These are phyloP conservation scores for Tieghemostelium lacteum DNA, from an alignment of 78 protist species.

Conservation along the genomic window DNA sequence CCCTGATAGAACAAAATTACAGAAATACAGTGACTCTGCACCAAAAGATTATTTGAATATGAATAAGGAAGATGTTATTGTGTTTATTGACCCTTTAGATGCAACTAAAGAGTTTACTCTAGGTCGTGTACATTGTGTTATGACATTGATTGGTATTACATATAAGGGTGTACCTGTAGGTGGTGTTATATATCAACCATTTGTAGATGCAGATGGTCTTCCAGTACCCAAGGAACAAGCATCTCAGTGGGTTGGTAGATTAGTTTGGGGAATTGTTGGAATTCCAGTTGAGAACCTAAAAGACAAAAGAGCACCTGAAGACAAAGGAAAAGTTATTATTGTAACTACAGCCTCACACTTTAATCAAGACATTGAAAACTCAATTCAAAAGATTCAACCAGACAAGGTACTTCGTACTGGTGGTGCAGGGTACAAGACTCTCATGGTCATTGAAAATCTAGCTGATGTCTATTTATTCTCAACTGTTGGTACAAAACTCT, in stretches of 20 bases:
- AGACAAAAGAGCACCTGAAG: slow-evolving; percentile 60
- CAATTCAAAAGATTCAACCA: slow-evolving; percentile 26
- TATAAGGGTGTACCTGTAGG: slow-evolving; percentile 52
- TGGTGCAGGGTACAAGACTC: slow-evolving; percentile 80
- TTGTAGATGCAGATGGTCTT: slow-evolving; percentile 33
- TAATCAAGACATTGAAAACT: slow-evolving; percentile 14
- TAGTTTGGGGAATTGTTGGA: slow-evolving; percentile 45
- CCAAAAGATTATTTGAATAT: neutral
- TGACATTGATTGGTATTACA: slow-evolving; percentile 77
- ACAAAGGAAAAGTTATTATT: slow-evolving; percentile 22
- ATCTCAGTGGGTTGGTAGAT: slow-evolving; percentile 42
- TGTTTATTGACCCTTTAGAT: slow-evolving; percentile 80
- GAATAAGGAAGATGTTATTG: slow-evolving; percentile 23
- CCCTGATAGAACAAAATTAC: neutral
- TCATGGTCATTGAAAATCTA: slow-evolving; percentile 66
- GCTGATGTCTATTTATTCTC: slow-evolving; percentile 83
- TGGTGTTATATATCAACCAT: slow-evolving; percentile 83
- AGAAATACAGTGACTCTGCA: neutral
- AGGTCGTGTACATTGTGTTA: slow-evolving; percentile 68
- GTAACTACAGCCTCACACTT: slow-evolving; percentile 58
- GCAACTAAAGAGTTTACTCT: slow-evolving; percentile 79
- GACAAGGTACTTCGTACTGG: slow-evolving; percentile 69
- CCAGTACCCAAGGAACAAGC: neutral
- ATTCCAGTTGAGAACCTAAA: slow-evolving; percentile 20
- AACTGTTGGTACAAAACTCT: slow-evolving; percentile 71